Conservation (phyloP, 805 yeast genomes). For the Vanderwaltozyma verrucispora region DNA sequence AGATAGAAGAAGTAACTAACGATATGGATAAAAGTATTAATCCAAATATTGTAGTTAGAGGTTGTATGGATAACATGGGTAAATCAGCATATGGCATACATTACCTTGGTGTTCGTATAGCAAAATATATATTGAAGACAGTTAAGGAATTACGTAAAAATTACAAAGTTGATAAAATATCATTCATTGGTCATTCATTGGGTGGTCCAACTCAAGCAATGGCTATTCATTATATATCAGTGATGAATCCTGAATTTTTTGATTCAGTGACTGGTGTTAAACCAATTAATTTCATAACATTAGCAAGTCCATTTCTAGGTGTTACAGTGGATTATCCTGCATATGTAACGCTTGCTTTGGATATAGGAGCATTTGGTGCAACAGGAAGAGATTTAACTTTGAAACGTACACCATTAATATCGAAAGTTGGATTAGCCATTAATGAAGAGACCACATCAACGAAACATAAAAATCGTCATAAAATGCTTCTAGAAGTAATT, state of each 20-base stretch:
- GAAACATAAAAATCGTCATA: conserved; percentile 7
- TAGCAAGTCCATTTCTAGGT: conserved; percentile 88
- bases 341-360: conserved; percentile 72
- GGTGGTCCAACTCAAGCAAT: conserved; percentile 91
- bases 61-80: conserved; percentile 74
- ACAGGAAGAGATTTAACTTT: conserved; percentile 89
- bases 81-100: conserved; percentile 84
- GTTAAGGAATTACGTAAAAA: conserved; percentile 38
- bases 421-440: conserved; percentile 19
- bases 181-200: conserved; percentile 86
- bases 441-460: conserved; percentile 4
- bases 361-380: conserved; percentile 82
- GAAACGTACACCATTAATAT: conserved; percentile 29
- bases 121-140: conserved; percentile 43
- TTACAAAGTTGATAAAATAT: conserved; percentile 47
- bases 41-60: conserved; percentile 65
- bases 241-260: conserved; percentile 60
- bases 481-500: conserved; percentile 61
- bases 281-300: conserved; percentile 69
- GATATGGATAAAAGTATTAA: conserved; percentile 12
- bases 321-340: conserved; percentile 80
- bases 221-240: conserved; percentile 68
- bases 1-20: conserved; percentile 40
- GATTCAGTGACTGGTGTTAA: conserved; percentile 30
- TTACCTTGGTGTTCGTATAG: conserved; percentile 73